Evolutionary conservation across 2,329 filamentous ascomycete species (phyloP), one percentile per base, ranked within the genome.

Genomic region (Pleoardoris graminearum): DNA sequence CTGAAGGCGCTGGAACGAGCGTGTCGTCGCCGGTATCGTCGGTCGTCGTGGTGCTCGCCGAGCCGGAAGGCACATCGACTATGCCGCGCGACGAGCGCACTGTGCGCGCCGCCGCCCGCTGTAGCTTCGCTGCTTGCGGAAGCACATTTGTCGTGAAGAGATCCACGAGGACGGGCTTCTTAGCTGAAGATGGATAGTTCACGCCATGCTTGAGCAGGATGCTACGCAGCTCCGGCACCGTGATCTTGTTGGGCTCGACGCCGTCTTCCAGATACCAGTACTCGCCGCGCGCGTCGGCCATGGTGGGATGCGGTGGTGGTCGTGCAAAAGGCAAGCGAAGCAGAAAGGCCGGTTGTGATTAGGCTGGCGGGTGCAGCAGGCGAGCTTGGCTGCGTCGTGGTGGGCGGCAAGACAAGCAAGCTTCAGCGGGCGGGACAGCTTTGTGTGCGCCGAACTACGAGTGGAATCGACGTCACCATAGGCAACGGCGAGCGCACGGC

Each of bases 121-220:
- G 80, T 21, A 97, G 82, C 73, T 88, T 89, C 60, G 84, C 83
- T 1, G 90, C 87, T 64, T 93, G 87, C 0, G 93, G 89, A 4
- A 90, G 76, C 23, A 99, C 82, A 58, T 94, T 79, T 27, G 88
- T 80, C 68, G 88, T 86, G 75, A 99, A 91, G 41, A 97, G 85
- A 7, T 89, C 85, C 54, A 99, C 81, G 19, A 99, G 85, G 68
- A 96, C 88, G 0, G 85, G 79, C 78, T 99, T 99, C 78, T 97
- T 99, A 11, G 94, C 91, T 4, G 87, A 92, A 0, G 90, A 87
- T 4, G 92, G 88, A 70, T 96, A 97, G 32, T 85, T 77, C 66
- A 97, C 80, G 70, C 91, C 89, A 77, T 99, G 90, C 60, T 86
- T 88, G 66, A 97, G 89, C 52, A 99, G 85, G 60, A 97, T 95